Evolutionary conservation across 2,329 filamentous ascomycete species (phyloP).

Genomic region (Ceratocystis cubensis): DNA sequence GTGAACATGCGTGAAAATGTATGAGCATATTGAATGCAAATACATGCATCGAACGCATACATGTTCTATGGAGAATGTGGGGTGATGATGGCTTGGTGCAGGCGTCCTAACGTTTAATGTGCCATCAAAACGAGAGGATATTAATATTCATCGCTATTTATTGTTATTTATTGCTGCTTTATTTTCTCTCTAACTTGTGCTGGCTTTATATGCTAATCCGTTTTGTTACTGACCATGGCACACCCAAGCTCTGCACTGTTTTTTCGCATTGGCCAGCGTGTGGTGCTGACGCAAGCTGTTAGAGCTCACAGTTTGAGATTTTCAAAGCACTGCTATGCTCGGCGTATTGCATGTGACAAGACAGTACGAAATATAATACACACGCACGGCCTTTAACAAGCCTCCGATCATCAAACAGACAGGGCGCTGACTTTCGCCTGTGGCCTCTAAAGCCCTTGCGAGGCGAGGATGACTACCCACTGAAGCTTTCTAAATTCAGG

Average conservation of each 20-base stretch:
- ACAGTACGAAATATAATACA: neutral
- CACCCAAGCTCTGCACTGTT: too few relatives aligned
- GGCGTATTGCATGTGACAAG: too few relatives aligned
- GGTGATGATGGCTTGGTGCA: too few relatives aligned
- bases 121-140: too few relatives aligned
- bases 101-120: too few relatives aligned
- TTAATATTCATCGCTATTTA: too few relatives aligned
- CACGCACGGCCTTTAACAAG: neutral
- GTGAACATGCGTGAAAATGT: neutral
- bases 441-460: neutral
- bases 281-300: constrained; percentile 9
- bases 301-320: neutral
- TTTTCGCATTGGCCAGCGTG: neutral
- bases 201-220: too few relatives aligned
- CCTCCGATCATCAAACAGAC: too few relatives aligned
- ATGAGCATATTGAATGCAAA: neutral
- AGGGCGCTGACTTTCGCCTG: too few relatives aligned
- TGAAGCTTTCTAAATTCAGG: neutral
- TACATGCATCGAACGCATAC: neutral
- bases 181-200: too few relatives aligned
- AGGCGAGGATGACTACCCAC: neutral
- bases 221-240: neutral
- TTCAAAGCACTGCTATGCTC: neutral
- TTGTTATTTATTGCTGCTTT: too few relatives aligned
- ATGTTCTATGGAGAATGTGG: too few relatives aligned